These are phyloP conservation scores for Hypoxylon sp. DNA, from an alignment of 2,329 filamentous ascomycete genomes.

Conservation along the genomic window DNA sequence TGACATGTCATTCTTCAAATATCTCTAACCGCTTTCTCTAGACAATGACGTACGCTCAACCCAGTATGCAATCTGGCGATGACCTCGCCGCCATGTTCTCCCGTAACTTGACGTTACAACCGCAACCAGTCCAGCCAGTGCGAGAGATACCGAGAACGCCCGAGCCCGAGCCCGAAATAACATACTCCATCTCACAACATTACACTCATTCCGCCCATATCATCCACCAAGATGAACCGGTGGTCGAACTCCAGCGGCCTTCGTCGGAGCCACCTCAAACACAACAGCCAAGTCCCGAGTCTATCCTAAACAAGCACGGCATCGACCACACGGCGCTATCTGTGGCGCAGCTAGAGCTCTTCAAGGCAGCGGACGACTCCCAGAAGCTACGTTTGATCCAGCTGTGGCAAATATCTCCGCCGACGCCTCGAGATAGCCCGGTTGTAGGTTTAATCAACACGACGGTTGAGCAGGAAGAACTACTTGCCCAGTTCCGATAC, in stretches of 20 bases:
- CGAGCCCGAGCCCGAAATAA: slow-evolving; percentile 59
- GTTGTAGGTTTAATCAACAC: slow-evolving; percentile 65
- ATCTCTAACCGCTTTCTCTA: slow-evolving; percentile 34
- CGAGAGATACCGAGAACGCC: slow-evolving; percentile 50
- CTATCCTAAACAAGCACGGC: slow-evolving; percentile 72
- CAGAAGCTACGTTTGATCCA: slow-evolving; percentile 82
- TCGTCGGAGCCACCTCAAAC: slow-evolving; percentile 64
- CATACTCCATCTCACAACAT: slow-evolving; percentile 83
- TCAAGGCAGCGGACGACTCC: slow-evolving; percentile 77
- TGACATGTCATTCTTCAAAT: slow-evolving; percentile 17
- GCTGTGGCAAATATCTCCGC: slow-evolving; percentile 86
- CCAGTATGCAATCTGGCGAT: slow-evolving; percentile 76
- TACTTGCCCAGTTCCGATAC: slow-evolving; percentile 71
- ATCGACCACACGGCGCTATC: slow-evolving; percentile 78
- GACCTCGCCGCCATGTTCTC: slow-evolving; percentile 86
- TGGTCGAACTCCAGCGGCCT: slow-evolving; percentile 55
- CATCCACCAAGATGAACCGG: slow-evolving; percentile 55
- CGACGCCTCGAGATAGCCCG: slow-evolving; percentile 67
- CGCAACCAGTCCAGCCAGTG: slow-evolving; percentile 49
- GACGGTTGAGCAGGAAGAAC: slow-evolving; percentile 67
- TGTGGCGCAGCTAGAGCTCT: slow-evolving; percentile 80
- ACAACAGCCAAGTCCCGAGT: slow-evolving; percentile 64
- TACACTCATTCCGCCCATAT: slow-evolving; percentile 85
- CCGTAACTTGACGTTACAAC: slow-evolving; percentile 76
- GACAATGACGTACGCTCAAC: slow-evolving; percentile 57